Evolutionary conservation across 768 basidiomycete genomes (phyloP).

Genomic region (Hypsizygus marmoreus): DNA sequence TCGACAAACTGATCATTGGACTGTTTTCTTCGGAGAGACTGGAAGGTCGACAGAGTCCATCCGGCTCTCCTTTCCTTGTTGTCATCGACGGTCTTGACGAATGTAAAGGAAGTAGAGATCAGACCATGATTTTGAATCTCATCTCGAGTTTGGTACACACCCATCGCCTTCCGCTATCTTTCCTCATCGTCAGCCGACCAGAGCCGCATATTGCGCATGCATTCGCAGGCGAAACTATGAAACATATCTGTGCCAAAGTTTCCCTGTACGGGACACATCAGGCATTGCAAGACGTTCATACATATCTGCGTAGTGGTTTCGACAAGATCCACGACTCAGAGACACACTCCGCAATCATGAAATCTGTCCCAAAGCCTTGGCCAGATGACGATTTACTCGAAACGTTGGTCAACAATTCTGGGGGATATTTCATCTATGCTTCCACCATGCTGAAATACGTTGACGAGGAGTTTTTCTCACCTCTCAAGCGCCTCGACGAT

Average conservation of each 20-base stretch:
- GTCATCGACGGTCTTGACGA: too few species aligned
- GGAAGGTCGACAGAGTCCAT: too few species aligned
- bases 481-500: background rate
- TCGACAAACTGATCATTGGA: constrained; percentile 14
- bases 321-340: background rate
- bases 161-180: constrained; percentile 7
- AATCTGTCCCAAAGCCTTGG: constrained; percentile 1
- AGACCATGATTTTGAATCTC: too few species aligned
- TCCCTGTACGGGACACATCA: background rate
- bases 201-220: background rate
- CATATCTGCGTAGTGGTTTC: constrained; percentile 4
- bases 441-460: constrained; percentile 3
- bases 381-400: background rate
- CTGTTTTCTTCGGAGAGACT: too few species aligned
- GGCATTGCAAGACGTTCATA: constrained; percentile 1
- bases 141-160: too few species aligned
- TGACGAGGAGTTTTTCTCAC: constrained; percentile 4
- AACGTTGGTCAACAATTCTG: constrained; percentile 2
- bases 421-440: constrained; percentile 14
- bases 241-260: background rate
- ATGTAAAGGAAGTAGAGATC: too few species aligned
- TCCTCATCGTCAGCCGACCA: constrained; percentile 10
- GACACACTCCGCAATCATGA: constrained; percentile 1
- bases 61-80: too few species aligned
- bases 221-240: background rate